A percentile compares a stretch with the other conserved stretches of the same genome.
Evolutionary conservation across 768 basidiomycete genomes (phyloP).

Genomic region (Psilocybe tampanensis): DNA sequence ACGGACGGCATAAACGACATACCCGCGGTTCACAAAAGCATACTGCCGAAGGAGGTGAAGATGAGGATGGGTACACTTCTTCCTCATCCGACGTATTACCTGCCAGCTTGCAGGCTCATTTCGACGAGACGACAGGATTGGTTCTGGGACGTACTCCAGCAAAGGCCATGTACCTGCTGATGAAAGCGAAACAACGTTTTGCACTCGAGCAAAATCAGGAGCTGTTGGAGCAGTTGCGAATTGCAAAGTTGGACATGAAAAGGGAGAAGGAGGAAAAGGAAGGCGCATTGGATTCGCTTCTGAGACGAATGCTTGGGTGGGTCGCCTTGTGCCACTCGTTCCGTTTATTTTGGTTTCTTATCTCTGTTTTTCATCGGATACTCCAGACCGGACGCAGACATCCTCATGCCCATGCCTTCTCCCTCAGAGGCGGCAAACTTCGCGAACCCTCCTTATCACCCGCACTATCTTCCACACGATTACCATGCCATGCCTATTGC

Average conservation of each 20-base stretch:
- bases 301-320: conserved; percentile 30
- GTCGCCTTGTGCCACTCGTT: conserved; percentile 9
- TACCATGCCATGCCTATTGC: neutral
- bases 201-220: conserved; percentile 67
- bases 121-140: conserved; percentile 60
- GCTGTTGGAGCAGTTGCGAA: conserved; percentile 65
- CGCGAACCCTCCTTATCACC: neutral
- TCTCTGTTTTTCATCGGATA: too few relatives aligned
- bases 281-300: conserved; percentile 51
- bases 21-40: conserved; percentile 18
- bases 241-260: conserved; percentile 51
- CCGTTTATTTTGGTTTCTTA: neutral
- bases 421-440: neutral
- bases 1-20: conserved; percentile 20
- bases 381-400: neutral
- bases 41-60: conserved; percentile 26
- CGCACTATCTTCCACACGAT: neutral
- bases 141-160: conserved; percentile 69
- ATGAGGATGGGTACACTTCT: conserved; percentile 40
- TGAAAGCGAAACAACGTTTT: conserved; percentile 80
- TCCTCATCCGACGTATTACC: conserved; percentile 52
- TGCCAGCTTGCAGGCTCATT: conserved; percentile 48
- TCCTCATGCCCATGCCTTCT: neutral
- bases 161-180: conserved; percentile 69
- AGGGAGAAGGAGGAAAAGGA: conserved; percentile 64